These are phyloP conservation scores for Rhododendron kiyosumense DNA, from an alignment of 148 eudicot genomes.

Conservation along the genomic window DNA sequence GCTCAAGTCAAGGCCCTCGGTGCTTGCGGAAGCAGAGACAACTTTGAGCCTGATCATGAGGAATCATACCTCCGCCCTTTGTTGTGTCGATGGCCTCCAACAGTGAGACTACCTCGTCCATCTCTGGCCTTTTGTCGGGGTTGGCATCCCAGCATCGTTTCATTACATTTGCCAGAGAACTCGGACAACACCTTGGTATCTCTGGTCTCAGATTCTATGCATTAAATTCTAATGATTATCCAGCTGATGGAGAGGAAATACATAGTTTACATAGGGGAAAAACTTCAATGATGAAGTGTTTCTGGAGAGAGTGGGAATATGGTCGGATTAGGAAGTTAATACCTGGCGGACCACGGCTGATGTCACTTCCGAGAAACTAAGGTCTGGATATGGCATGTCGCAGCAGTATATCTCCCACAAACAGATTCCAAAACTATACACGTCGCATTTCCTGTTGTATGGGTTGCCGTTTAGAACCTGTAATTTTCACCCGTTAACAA, in stretches of 20 bases:
- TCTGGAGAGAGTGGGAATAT: not conserved
- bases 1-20: conserved; percentile 61
- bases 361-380: conserved; percentile 95
- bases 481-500: conserved; percentile 17
- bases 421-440: conserved; percentile 95
- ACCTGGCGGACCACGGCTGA: conserved; percentile 99
- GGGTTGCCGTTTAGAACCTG: conserved; percentile 95
- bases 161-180: conserved; percentile 86
- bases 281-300: not conserved
- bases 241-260: not conserved
- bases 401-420: conserved; percentile 96
- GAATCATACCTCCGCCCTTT: conserved; percentile 98
- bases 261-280: not conserved
- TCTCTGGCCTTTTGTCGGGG: conserved; percentile 92
- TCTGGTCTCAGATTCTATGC: conserved; percentile 90
- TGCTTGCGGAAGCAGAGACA: conserved; percentile 77
- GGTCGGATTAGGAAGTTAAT: not conserved
- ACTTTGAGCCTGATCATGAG: conserved; percentile 75
- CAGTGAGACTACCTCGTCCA: conserved; percentile 88
- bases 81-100: conserved; percentile 91
- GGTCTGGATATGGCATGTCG: conserved; percentile 99
- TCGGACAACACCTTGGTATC: conserved; percentile 95
- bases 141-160: conserved; percentile 97
- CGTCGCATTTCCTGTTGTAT: conserved; percentile 91
- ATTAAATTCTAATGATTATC: not conserved